These are phyloP conservation scores for Backusella circina DNA, from an alignment of 192 early-diverging fungal species.

Conservation along the genomic window DNA sequence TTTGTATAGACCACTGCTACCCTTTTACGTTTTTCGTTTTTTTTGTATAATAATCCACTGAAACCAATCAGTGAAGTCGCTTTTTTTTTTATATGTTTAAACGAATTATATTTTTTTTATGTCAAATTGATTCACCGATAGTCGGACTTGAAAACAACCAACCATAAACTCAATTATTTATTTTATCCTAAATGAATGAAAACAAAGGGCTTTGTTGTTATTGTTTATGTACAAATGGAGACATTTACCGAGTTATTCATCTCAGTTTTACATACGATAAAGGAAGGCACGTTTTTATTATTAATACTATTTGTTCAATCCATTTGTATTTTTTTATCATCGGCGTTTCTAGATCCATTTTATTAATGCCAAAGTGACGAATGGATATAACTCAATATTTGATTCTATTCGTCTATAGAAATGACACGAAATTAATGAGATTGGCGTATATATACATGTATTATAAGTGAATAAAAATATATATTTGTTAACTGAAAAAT, in stretches of 20 bases:
- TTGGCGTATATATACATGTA: not conserved
- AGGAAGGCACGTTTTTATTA: too few species aligned
- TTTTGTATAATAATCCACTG: not conserved
- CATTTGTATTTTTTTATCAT: too few species aligned
- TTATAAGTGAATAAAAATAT: not conserved
- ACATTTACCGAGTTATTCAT: not conserved
- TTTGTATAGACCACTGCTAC: not conserved
- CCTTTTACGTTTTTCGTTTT: not conserved
- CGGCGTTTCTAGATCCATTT: too few species aligned
- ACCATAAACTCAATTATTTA: not conserved
- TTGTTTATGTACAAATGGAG: not conserved
- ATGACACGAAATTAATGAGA: constrained; percentile 38
- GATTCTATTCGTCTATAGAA: constrained; percentile 73
- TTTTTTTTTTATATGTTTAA: not conserved
- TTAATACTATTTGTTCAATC: too few species aligned
- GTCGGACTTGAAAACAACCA: not conserved
- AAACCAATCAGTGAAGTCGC: not conserved
- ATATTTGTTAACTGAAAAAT: too few species aligned
- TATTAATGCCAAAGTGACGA: too few species aligned
- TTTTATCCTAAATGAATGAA: not conserved
- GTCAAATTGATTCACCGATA: not conserved
- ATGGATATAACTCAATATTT: too few species aligned
- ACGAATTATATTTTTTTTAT: not conserved
- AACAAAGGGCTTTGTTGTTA: too few species aligned
- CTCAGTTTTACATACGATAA: too few species aligned